These are phyloP conservation scores for Colletotrichum truncatum DNA, from an alignment of 2,329 filamentous ascomycete species.

Conservation along the genomic window DNA sequence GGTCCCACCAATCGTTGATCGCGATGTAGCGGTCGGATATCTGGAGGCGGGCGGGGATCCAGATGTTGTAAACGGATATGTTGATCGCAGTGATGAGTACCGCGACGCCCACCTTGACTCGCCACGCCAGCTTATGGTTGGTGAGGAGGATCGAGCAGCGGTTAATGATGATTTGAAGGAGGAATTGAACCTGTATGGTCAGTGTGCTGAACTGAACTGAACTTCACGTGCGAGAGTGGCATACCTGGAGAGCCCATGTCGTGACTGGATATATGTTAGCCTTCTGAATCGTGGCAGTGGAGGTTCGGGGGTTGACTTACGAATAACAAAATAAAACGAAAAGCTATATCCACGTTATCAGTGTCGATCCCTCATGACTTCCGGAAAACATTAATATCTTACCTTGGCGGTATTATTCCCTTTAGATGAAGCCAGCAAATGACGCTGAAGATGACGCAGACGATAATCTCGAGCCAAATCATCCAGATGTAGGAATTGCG, in stretches of 20 bases:
- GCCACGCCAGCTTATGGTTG: conserved; percentile 43
- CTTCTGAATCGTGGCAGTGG: neutral
- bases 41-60: conserved; percentile 61
- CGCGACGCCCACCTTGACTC: conserved; percentile 55
- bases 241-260: conserved; percentile 46
- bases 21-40: conserved; percentile 49
- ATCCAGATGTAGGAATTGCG: conserved; percentile 55
- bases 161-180: conserved; percentile 65
- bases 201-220: neutral
- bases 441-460: conserved; percentile 51
- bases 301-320: too few relatives aligned
- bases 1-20: conserved; percentile 62
- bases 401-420: conserved; percentile 30
- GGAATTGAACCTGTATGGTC: conserved; percentile 51
- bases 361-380: neutral
- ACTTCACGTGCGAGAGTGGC: neutral
- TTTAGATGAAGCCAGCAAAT: conserved; percentile 39
- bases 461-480: conserved; percentile 56
- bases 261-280: conserved; percentile 32
- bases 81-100: conserved; percentile 58
- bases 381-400: neutral
- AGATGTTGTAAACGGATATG: conserved; percentile 61
- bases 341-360: conserved; percentile 15
- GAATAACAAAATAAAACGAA: conserved; percentile 29
- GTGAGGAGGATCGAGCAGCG: conserved; percentile 57